Evolutionary conservation across 208 protist species (phyloP).

Genomic region (Angomonas ambiguus): DNA sequence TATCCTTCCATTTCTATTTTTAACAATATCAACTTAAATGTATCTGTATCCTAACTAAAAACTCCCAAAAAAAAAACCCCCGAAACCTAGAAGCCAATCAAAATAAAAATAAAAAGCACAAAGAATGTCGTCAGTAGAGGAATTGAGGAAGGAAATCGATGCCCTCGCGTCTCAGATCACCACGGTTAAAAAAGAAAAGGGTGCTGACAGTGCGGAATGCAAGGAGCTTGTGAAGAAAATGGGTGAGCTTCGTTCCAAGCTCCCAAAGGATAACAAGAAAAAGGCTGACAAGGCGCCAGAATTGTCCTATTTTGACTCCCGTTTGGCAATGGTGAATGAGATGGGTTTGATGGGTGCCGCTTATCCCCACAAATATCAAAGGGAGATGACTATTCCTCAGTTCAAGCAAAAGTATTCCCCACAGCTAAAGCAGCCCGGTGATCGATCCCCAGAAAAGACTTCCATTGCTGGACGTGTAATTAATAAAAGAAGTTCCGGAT

Average conservation of each 20-base stretch:
- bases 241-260: constrained; percentile 49
- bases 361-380: constrained; percentile 98
- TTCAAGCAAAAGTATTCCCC: constrained; percentile 72
- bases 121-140: constrained; percentile 38
- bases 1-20: constrained; percentile 1
- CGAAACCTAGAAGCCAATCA: too few species aligned
- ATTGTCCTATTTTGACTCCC: constrained; percentile 77
- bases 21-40: neutral
- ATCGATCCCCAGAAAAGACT: constrained; percentile 53
- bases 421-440: constrained; percentile 48
- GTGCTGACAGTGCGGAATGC: constrained; percentile 50
- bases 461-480: constrained; percentile 88
- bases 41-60: neutral
- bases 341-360: constrained; percentile 85
- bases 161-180: constrained; percentile 66
- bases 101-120: too few species aligned
- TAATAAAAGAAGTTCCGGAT: constrained; percentile 78
- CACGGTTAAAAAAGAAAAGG: constrained; percentile 58
- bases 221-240: constrained; percentile 76
- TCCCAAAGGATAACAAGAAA: constrained; percentile 39
- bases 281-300: constrained; percentile 55
- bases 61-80: too few species aligned
- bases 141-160: constrained; percentile 71
- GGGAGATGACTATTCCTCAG: constrained; percentile 83
- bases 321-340: constrained; percentile 85